phyloP scores from a whole-genome alignment of 2,329 filamentous ascomycete genomes.

The Colletotrichum theobromicola region DNA sequence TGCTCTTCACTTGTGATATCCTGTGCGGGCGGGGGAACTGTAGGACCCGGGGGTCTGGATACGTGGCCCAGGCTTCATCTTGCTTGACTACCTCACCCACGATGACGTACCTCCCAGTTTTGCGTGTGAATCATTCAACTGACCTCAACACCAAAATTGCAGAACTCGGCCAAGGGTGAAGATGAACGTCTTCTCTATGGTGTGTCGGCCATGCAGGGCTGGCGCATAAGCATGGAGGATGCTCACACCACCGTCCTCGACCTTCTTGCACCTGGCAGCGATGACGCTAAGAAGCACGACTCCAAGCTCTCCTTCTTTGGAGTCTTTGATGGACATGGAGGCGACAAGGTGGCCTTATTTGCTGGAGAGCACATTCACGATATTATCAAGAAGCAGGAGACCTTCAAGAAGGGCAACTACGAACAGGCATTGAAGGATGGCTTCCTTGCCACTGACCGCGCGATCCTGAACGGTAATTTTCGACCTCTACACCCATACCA shows the following conservation, averaged over 20 bases:
- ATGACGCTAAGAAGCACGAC: conserved; percentile 68
- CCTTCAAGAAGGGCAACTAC: conserved; percentile 89
- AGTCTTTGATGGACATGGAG: conserved; percentile 97
- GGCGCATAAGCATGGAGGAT: conserved; percentile 99
- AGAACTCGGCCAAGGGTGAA: conserved; percentile 89
- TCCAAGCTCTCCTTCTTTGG: conserved; percentile 93
- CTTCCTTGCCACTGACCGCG: conserved; percentile 93
- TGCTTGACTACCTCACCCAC: neutral
- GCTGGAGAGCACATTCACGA: conserved; percentile 91
- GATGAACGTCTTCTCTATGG: conserved; percentile 94
- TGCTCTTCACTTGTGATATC: neutral
- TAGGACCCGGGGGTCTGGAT: neutral
- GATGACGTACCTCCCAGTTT: conserved; percentile 13
- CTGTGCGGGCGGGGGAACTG: neutral
- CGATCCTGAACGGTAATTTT: conserved; percentile 85
- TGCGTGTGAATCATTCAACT: neutral
- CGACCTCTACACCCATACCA: conserved; percentile 26
- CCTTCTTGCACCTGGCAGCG: conserved; percentile 65
- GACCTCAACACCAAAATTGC: conserved; percentile 24
- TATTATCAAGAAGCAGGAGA: conserved; percentile 93
- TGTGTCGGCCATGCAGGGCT: conserved; percentile 98
- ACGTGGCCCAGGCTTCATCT: neutral
- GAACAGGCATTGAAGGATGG: conserved; percentile 97
- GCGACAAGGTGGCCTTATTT: conserved; percentile 94
- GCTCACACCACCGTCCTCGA: conserved; percentile 90